These are phyloP conservation scores for Xerocomus minutiporus DNA, from an alignment of 1,284 basidiomycete genomes.

Conservation along the genomic window DNA sequence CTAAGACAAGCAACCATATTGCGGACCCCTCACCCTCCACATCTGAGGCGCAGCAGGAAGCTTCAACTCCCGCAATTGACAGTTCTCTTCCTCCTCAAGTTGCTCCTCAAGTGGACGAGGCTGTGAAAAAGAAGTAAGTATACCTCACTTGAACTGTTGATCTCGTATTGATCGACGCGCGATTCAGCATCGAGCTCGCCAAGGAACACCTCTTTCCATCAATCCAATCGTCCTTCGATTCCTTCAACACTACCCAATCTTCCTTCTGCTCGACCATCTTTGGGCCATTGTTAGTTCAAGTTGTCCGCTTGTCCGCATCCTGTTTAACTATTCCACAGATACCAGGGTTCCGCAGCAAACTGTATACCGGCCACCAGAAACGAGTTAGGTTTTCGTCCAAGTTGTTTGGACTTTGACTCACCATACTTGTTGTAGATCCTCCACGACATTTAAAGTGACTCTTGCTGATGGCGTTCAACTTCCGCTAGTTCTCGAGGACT, in stretches of 20 bases:
- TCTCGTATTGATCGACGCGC: constrained; percentile 4
- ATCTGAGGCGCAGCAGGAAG: constrained; percentile 3
- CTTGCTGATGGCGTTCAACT: constrained; percentile 29
- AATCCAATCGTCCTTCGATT: constrained; percentile 15
- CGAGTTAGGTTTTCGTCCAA: constrained; percentile 20
- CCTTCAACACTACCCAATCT: constrained; percentile 18
- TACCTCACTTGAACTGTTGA: not conserved
- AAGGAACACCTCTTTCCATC: constrained; percentile 46
- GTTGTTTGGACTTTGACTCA: constrained; percentile 4
- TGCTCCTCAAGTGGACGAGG: constrained; percentile 11
- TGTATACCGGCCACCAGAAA: constrained; percentile 3
- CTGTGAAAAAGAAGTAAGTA: constrained; percentile 27
- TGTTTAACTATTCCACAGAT: constrained; percentile 23
- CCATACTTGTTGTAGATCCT: constrained; percentile 12
- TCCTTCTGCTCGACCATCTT: constrained; percentile 47
- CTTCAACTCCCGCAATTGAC: not conserved
- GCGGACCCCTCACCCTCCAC: not conserved
- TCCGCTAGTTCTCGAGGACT: constrained; percentile 40
- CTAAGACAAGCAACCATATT: constrained; percentile 3
- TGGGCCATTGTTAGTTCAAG: constrained; percentile 47
- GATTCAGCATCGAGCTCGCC: constrained; percentile 37
- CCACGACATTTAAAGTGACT: constrained; percentile 29
- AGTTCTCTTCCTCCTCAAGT: not conserved
- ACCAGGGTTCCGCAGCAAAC: constrained; percentile 19
- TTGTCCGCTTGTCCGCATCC: not conserved